Percentiles rank a stretch among this genome's conserved stretches.
Conservation (phyloP, 1,284 basidiomycete genomes). For the Flammula alnicola region DNA sequence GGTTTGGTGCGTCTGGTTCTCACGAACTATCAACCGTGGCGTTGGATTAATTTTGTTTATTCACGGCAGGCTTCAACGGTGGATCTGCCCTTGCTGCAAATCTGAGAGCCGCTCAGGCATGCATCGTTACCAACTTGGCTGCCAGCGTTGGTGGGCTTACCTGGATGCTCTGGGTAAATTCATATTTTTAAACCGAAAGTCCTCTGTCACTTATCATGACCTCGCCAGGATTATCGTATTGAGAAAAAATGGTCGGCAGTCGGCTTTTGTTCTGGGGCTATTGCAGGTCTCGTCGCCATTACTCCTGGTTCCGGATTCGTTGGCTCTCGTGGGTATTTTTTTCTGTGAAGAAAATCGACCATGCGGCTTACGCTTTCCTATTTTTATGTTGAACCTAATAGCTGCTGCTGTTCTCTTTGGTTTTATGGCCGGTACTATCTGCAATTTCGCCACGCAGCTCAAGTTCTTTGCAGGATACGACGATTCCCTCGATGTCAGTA, state of each 20-base stretch:
- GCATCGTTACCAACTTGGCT: conserved; percentile 90
- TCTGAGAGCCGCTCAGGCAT: conserved; percentile 85
- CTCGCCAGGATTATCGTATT: conserved; percentile 80
- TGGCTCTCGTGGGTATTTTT: conserved; percentile 62
- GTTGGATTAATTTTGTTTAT: background rate
- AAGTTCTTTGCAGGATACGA: conserved; percentile 81
- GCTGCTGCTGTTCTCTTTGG: conserved; percentile 88
- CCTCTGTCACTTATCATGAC: background rate
- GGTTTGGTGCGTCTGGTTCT: conserved; percentile 64
- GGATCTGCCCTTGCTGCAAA: conserved; percentile 85
- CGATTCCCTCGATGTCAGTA: conserved; percentile 77
- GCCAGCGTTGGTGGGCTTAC: conserved; percentile 87
- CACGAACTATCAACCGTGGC: conserved; percentile 1
- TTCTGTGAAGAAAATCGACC: background rate
- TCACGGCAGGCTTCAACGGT: conserved; percentile 73
- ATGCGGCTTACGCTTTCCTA: conserved; percentile 7
- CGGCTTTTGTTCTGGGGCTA: conserved; percentile 94
- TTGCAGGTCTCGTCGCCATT: conserved; percentile 88
- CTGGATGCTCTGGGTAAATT: conserved; percentile 77
- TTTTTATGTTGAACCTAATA: conserved; percentile 28
- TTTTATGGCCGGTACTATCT: conserved; percentile 80
- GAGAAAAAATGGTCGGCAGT: conserved; percentile 93
- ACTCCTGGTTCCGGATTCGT: conserved; percentile 94
- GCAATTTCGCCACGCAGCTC: conserved; percentile 94
- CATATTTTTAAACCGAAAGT: background rate